phyloP scores from a whole-genome alignment of 139 green algal genomes.

The Coccomyxa sp. region DNA sequence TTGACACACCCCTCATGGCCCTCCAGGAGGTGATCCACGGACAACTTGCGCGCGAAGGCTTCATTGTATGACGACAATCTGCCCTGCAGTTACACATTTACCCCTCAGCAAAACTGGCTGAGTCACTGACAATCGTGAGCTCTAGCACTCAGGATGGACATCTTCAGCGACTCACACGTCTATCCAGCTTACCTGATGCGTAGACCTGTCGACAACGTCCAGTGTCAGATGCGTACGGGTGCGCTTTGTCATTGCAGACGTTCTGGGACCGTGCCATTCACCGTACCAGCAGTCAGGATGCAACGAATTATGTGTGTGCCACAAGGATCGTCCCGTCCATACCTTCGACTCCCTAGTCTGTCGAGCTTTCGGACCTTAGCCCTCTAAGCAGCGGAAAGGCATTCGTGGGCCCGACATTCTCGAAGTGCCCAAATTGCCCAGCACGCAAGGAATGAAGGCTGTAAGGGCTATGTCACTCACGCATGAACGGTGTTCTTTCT shows the following conservation, averaged over 20 bases:
- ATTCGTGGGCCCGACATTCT: too few species aligned
- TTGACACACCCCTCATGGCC: slow-evolving; percentile 82
- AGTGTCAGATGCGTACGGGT: neutral
- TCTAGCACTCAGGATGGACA: neutral
- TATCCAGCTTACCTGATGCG: neutral
- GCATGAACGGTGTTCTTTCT: neutral
- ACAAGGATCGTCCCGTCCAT: too few species aligned
- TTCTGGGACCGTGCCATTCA: too few species aligned
- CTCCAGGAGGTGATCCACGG: slow-evolving; percentile 26
- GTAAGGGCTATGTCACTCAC: neutral
- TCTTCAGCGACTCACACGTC: neutral
- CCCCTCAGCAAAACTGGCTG: too few species aligned
- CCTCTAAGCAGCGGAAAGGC: too few species aligned
- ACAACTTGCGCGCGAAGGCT: slow-evolving; percentile 36
- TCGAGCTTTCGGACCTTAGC: too few species aligned
- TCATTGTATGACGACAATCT: slow-evolving; percentile 14
- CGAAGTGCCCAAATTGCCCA: too few species aligned
- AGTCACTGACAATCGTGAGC: neutral
- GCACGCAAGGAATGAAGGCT: too few species aligned
- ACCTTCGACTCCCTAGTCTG: too few species aligned
- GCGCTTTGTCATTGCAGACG: too few species aligned
- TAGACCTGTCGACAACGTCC: neutral
- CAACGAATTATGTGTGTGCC: too few species aligned
- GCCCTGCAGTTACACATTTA: neutral
- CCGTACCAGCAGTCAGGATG: too few species aligned